These are phyloP conservation scores for Phytophthora fragariaefolia DNA, from an alignment of 352 stramenopile genomes.

Conservation along the genomic window DNA sequence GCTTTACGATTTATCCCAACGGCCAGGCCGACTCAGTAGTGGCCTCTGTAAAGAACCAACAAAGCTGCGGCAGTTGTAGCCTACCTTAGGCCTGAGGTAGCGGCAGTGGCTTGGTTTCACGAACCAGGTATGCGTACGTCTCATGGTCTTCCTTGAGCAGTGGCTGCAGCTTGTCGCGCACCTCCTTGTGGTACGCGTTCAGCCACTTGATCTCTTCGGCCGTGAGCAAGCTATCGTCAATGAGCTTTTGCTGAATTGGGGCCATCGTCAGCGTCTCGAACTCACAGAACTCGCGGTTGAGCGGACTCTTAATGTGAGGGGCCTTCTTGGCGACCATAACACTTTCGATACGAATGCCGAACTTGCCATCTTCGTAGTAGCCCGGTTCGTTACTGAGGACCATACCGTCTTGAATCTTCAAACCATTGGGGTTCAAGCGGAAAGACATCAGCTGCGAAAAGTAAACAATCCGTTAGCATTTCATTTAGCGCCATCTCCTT, in stretches of 20 bases:
- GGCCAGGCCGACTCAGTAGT: too few relatives aligned
- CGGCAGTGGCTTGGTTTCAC: conserved; percentile 73
- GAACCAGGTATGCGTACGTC: conserved; percentile 79
- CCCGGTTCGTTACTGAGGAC: conserved; percentile 98
- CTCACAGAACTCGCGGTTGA: conserved; percentile 92
- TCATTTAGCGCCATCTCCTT: too few relatives aligned
- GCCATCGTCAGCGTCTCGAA: conserved; percentile 98
- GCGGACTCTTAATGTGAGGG: conserved; percentile 63
- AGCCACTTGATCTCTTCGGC: conserved; percentile 95
- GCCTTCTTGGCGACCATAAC: conserved; percentile 93
- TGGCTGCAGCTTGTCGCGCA: conserved; percentile 93
- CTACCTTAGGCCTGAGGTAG: too few relatives aligned
- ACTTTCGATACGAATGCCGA: conserved; percentile 99
- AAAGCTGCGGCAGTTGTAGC: neutral
- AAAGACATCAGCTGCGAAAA: conserved; percentile 78
- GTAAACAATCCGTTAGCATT: conserved; percentile 9
- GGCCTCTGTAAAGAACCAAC: neutral
- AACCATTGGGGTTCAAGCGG: conserved; percentile 77
- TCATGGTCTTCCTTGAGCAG: conserved; percentile 75
- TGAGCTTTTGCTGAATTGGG: conserved; percentile 98
- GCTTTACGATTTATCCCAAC: too few relatives aligned
- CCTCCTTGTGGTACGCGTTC: conserved; percentile 92
- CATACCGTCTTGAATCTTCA: conserved; percentile 95
- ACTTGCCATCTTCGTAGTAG: conserved; percentile 98
- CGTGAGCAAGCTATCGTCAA: conserved; percentile 93